Evolutionary conservation across 345 rosid species (phyloP), one percentile per base, ranked within the genome.

Genomic region (Balakata baccata): DNA sequence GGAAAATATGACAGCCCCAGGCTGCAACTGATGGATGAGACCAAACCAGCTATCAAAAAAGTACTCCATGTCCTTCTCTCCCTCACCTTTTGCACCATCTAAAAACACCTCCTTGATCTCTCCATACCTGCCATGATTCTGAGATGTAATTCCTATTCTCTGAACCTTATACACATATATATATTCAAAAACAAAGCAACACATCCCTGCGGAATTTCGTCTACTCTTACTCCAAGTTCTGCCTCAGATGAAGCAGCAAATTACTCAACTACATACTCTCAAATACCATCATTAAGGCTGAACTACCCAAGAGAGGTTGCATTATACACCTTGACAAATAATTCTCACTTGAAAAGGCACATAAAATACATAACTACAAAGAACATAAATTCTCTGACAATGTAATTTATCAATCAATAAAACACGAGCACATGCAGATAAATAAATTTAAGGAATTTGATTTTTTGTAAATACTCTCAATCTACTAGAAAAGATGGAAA

Each of bases 41-140:
- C 87, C 84, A 74, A 92, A 90, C 97, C 98, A 94, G 63, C 81
- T 69, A 70, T 87, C 89, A 67, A 92, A 90, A 76, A 75, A 86
- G 72, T 92, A 94, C 18, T 89, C 86, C 92, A 90, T 90, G 77
- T 92, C 86, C 79, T 82, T 89, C 69, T 88, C 93, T 45, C 88
- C 92, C 68, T 87, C 89, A 52, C 95, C 97, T 73, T 88, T 87
- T 0, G 97, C 97, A 47, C 98, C 97, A 83, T 94, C 97, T 74
- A 92, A 84, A 62, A 64, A 92, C 34, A 94, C 91, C 70, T 94
- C 92, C 75, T 80, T 86, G 38, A 90, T 88, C 86, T 87, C 97
- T 71, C 95, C 97, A 78, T 92, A 92, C 66, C 97, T 94, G 84
- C 75, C 52, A 50, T 38, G 41, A 66, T 62, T 68, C 46, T 4